phyloP scores from a whole-genome alignment of 2,329 filamentous ascomycete genomes.

The Arthrinium puccinioides region DNA sequence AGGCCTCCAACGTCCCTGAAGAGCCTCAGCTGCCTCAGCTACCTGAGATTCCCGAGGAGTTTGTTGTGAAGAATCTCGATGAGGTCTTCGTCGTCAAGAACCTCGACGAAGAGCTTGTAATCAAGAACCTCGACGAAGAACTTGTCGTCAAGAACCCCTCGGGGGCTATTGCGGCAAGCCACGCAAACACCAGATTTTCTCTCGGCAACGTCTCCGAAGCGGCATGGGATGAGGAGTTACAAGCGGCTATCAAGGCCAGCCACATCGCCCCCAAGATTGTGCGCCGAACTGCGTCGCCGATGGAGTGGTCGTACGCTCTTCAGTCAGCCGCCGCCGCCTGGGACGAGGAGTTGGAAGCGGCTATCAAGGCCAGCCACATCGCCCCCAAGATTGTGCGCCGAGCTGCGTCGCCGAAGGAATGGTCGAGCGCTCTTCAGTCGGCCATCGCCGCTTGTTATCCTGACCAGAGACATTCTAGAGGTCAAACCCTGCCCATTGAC shows the following conservation, averaged over 20 bases:
- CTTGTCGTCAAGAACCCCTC: conserved; percentile 16
- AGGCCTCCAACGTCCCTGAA: conserved; percentile 5
- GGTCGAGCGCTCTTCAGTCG: conserved; percentile 29
- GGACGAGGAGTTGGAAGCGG: conserved; percentile 13
- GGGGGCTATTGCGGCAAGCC: conserved; percentile 24
- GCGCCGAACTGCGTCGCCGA: conserved; percentile 13
- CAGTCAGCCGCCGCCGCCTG: conserved; percentile 16
- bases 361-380: conserved; percentile 13
- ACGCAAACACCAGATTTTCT: conserved; percentile 11
- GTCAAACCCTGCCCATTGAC: conserved; percentile 11
- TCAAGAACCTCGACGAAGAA: conserved; percentile 14
- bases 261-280: conserved; percentile 9
- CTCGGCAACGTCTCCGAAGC: conserved; percentile 9
- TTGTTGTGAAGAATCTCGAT: conserved; percentile 16
- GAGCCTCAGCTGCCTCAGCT: conserved; percentile 10
- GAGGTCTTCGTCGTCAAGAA: conserved; percentile 8
- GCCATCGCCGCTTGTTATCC: conserved; percentile 25
- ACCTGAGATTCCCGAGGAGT: conserved; percentile 8
- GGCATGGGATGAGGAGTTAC: conserved; percentile 15
- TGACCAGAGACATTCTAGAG: conserved; percentile 11
- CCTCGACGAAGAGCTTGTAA: conserved; percentile 4
- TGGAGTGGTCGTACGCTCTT: conserved; percentile 30
- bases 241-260: conserved; percentile 14
- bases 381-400: conserved; percentile 10
- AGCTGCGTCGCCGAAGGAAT: conserved; percentile 18